Evolutionary conservation across 345 rosid genomes (phyloP), one percentile per base, ranked within the genome.

Genomic region (Linum usitatissimum): DNA sequence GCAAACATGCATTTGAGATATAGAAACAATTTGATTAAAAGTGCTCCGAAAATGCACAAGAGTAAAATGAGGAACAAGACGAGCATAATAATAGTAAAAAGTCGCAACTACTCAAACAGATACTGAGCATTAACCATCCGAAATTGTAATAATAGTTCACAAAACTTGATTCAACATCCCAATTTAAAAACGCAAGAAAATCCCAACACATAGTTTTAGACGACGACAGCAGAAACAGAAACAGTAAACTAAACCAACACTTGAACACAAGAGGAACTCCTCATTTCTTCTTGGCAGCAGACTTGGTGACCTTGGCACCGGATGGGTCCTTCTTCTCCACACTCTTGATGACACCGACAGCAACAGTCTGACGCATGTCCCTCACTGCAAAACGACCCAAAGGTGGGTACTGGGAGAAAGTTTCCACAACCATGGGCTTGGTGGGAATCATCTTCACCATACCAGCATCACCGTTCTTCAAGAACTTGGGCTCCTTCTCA

Each of bases 401-500:
- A 0, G 80, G 80, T 5, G 77, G 80, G 34, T 73, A 74, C 59
- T 56, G 67, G 0, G 74, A 65, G 30, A 71, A 77, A 4, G 78
- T 77, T 54, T 68, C 78, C 1, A 74, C 73, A 6, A 68, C 71
- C 75, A 68, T 70, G 64, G 76, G 81, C 70, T 71, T 71, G 59
- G 64, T 34, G 18, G 75, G 73, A 74, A 74, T 63, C 73, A 74
- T 77, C 74, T 74, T 68, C 42, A 74, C 70, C 7, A 74, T n/a
- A 17, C 76, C 78, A 17, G 75, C 71, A 31, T 71, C 76, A 54
- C 75, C 81, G 6, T 65, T 77, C 68, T 77, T 77, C 78, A 77
- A 62, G 70, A 77, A 77, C 68, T 77, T 77, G 21, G 80, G 80
- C 58, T 73, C 80, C 78, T 73, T 77, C 70, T 77, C 78, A 7